These are phyloP conservation scores for Rhizophagus clarus DNA, from an alignment of 192 early-diverging fungal genomes.

Conservation along the genomic window DNA sequence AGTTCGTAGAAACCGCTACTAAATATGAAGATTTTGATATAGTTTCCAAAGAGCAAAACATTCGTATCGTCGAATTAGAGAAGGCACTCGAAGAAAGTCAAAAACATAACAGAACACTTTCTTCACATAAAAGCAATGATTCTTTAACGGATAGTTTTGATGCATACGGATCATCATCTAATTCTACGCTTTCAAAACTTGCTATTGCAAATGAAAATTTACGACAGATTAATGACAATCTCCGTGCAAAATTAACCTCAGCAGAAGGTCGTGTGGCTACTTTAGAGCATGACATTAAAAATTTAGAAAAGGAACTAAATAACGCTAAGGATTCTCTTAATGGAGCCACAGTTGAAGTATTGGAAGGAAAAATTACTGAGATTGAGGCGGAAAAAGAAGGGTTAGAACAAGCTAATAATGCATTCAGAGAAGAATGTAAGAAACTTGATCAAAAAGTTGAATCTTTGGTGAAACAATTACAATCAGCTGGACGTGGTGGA, in stretches of 20 bases:
- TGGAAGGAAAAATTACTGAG: not conserved
- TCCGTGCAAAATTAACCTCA: not conserved
- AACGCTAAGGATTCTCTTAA: not conserved
- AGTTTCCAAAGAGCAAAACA: constrained; percentile 37
- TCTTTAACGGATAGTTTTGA: not conserved
- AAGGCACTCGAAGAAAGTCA: constrained; percentile 32
- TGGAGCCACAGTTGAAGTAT: not conserved
- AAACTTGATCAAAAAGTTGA: constrained; percentile 26
- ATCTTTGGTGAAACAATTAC: constrained; percentile 16
- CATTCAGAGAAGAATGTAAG: constrained; percentile 7
- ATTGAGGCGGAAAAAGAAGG: constrained; percentile 28
- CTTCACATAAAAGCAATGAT: not conserved
- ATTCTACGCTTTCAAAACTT: not conserved
- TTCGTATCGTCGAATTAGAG: constrained; percentile 40
- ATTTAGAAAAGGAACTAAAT: not conserved
- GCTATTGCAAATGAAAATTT: constrained; percentile 7
- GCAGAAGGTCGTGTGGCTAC: not conserved
- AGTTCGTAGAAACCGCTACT: constrained; percentile 37
- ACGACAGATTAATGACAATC: not conserved
- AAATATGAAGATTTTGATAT: constrained; percentile 42
- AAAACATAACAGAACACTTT: not conserved
- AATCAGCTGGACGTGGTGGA: not conserved
- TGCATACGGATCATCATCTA: not conserved
- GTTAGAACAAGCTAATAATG: constrained; percentile 18
- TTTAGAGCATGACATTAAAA: not conserved